Evolutionary conservation across 2,329 filamentous ascomycete genomes (phyloP).

Genomic region (Dryadomyces quercivorus): DNA sequence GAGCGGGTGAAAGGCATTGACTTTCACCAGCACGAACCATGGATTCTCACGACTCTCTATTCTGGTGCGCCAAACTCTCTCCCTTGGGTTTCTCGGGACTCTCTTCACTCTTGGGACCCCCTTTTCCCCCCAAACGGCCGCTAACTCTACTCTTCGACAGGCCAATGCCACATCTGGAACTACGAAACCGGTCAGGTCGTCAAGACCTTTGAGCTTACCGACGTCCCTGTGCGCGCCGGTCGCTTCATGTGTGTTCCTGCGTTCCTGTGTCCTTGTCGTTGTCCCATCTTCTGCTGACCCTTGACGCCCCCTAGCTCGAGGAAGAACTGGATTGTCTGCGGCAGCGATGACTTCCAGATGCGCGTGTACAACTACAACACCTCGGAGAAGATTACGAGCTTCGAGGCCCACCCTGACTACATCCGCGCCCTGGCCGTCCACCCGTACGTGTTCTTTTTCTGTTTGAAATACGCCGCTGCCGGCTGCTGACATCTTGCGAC

Average conservation of each 20-base stretch:
- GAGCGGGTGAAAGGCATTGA: conserved; percentile 15
- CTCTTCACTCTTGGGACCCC: too few relatives aligned
- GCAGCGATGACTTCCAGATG: conserved; percentile 74
- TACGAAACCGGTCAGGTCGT: conserved; percentile 94
- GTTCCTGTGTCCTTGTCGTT: not conserved
- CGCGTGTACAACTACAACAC: conserved; percentile 75
- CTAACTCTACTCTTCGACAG: conserved; percentile 26
- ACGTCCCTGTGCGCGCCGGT: conserved; percentile 93
- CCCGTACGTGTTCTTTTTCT: conserved; percentile 31
- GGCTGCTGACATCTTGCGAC: conserved; percentile 1
- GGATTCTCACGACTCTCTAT: conserved; percentile 72
- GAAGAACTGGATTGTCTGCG: conserved; percentile 98
- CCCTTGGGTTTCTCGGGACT: not conserved
- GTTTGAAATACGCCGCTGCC: not conserved
- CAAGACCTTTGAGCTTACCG: conserved; percentile 97
- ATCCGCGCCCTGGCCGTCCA: conserved; percentile 95
- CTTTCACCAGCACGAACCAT: conserved; percentile 14
- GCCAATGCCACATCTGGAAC: conserved; percentile 98
- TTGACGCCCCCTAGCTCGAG: conserved; percentile 38
- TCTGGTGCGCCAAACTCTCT: conserved; percentile 50
- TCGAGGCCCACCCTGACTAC: conserved; percentile 96
- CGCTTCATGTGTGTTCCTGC: conserved; percentile 54
- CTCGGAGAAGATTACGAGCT: conserved; percentile 93
- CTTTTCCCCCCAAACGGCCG: not conserved
- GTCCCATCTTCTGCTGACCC: not conserved